These are phyloP conservation scores for Eleusine indica DNA, from an alignment of 176 grass and related monocot genomes.

Conservation along the genomic window DNA sequence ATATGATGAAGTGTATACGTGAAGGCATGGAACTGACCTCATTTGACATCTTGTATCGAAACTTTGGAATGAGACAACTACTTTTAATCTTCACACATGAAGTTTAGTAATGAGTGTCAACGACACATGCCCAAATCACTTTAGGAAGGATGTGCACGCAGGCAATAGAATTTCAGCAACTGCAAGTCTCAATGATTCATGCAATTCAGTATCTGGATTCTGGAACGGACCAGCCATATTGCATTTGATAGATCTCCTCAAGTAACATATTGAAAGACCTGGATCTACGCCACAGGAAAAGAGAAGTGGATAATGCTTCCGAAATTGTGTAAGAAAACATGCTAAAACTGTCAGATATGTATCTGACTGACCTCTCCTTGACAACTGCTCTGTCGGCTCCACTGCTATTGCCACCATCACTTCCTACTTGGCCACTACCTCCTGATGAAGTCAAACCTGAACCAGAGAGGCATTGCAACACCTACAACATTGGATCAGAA, in stretches of 20 bases:
- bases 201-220: constrained; percentile 61
- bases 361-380: constrained; percentile 71
- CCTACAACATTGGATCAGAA: constrained; percentile 40
- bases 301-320: not conserved
- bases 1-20: too few relatives aligned
- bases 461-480: constrained; percentile 74
- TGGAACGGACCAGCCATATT: constrained; percentile 88
- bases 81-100: not conserved
- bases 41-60: too few relatives aligned
- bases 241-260: constrained; percentile 89
- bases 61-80: too few relatives aligned
- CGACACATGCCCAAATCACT: constrained; percentile 80
- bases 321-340: not conserved
- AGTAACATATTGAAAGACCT: constrained; percentile 80
- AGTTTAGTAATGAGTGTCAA: constrained; percentile 12
- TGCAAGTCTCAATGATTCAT: constrained; percentile 75
- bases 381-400: constrained; percentile 76
- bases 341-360: not conserved
- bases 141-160: constrained; percentile 85
- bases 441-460: constrained; percentile 82
- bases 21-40: too few relatives aligned
- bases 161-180: constrained; percentile 92
- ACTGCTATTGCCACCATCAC: constrained; percentile 72
- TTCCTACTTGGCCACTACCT: constrained; percentile 58
- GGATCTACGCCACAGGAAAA: constrained; percentile 50